Conservation (phyloP, 257 asterid genomes). For the Fraxinus anomala region DNA sequence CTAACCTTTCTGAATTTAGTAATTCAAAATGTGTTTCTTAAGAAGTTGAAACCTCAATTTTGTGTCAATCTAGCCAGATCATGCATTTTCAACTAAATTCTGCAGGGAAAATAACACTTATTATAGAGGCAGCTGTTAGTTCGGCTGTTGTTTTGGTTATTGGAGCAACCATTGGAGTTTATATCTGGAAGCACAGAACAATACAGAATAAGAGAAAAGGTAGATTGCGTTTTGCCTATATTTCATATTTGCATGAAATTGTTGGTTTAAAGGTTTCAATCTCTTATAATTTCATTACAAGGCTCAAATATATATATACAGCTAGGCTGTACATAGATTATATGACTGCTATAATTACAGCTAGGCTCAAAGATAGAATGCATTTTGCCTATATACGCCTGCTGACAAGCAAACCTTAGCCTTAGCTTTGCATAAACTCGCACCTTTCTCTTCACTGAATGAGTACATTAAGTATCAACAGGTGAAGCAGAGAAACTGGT, state of each 20-base stretch:
- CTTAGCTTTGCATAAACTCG: background rate
- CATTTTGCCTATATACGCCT: background rate
- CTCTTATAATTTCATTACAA: too few relatives aligned
- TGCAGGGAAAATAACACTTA: slow-evolving; percentile 16
- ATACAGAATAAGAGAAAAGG: slow-evolving; percentile 36
- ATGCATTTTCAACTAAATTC: background rate
- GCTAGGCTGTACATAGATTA: too few relatives aligned
- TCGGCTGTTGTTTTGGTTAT: slow-evolving; percentile 12
- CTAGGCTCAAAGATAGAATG: too few relatives aligned
- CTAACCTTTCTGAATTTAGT: background rate
- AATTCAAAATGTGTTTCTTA: background rate
- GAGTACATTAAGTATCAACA: slow-evolving; percentile 18
- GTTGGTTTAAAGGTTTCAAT: too few relatives aligned
- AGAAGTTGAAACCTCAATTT: background rate
- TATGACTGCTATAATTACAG: too few relatives aligned
- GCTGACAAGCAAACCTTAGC: background rate
- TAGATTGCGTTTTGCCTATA: background rate
- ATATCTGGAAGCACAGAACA: slow-evolving; percentile 23
- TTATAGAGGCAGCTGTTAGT: slow-evolving; percentile 14
- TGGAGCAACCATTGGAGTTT: slow-evolving; percentile 22
- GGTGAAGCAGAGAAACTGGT: slow-evolving; percentile 43
- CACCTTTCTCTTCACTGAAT: slow-evolving; percentile 27
- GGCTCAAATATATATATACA: too few relatives aligned
- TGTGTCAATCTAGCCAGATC: background rate
- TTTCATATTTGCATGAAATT: too few relatives aligned